Percentiles rank a stretch among this genome's conserved stretches.
Evolutionary conservation across 1,284 basidiomycete genomes (phyloP).

Genomic region (Amylostereum chailletii): DNA sequence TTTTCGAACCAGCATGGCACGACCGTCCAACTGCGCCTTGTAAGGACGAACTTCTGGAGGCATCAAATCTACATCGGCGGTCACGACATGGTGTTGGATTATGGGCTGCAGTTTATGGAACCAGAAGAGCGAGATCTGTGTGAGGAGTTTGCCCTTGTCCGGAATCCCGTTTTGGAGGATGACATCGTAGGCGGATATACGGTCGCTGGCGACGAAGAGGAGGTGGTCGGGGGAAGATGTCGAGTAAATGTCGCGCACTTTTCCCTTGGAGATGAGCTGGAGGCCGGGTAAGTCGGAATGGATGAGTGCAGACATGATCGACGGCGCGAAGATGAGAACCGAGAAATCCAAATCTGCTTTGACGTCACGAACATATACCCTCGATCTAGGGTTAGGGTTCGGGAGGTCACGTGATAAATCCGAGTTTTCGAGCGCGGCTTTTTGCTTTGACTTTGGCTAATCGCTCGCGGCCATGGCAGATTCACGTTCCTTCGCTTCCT

Average conservation of each 20-base stretch:
- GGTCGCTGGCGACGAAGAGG: slow-evolving; percentile 92
- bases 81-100: slow-evolving; percentile 85
- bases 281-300: slow-evolving; percentile 48
- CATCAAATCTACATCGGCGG: slow-evolving; percentile 66
- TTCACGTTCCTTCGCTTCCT: slow-evolving; percentile 42
- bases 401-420: neutral
- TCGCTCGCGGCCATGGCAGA: neutral
- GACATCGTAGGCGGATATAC: slow-evolving; percentile 96
- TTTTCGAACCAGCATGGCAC: slow-evolving; percentile 88
- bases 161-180: slow-evolving; percentile 91
- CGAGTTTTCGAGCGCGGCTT: neutral
- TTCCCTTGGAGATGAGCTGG: slow-evolving; percentile 73
- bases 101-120: slow-evolving; percentile 75
- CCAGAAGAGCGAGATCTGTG: slow-evolving; percentile 91
- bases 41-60: slow-evolving; percentile 64
- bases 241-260: slow-evolving; percentile 89
- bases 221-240: slow-evolving; percentile 63
- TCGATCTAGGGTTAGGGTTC: too few species aligned
- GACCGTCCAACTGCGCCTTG: slow-evolving; percentile 69
- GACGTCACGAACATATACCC: too few species aligned
- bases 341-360: too few species aligned
- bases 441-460: neutral
- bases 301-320: slow-evolving; percentile 27
- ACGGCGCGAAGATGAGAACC: too few species aligned
- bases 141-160: slow-evolving; percentile 87